Percentiles rank a stretch among this genome's conserved stretches.
Conservation (phyloP, 805 yeast species). For the Saturnispora sekii region DNA sequence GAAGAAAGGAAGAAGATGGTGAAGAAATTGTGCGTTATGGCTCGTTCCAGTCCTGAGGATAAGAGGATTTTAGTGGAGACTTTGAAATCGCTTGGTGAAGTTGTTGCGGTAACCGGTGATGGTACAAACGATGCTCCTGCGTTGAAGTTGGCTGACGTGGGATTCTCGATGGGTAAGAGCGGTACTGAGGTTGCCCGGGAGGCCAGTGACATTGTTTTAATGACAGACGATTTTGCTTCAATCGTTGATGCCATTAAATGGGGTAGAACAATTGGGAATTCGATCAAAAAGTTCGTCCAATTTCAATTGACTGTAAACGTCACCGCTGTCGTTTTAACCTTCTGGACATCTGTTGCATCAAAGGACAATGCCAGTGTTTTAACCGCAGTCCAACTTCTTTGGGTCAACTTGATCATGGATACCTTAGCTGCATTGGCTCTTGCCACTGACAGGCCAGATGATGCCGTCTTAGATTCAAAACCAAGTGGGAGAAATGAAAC, state of each 20-base stretch:
- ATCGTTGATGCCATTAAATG: slow-evolving; percentile 96
- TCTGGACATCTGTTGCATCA: slow-evolving; percentile 86
- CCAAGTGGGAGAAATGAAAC: slow-evolving; percentile 80
- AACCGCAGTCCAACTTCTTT: slow-evolving; percentile 92
- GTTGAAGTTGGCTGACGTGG: slow-evolving; percentile 91
- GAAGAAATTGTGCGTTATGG: slow-evolving; percentile 76
- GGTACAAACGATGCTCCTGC: slow-evolving; percentile 99
- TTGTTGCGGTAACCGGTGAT: slow-evolving; percentile 98
- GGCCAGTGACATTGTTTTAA: slow-evolving; percentile 95
- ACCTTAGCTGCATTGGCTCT: slow-evolving; percentile 95
- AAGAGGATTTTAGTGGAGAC: slow-evolving; percentile 80
- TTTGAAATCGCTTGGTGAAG: slow-evolving; percentile 71
- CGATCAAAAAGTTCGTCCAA: slow-evolving; percentile 92
- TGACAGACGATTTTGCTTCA: slow-evolving; percentile 90
- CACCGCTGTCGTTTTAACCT: slow-evolving; percentile 92
- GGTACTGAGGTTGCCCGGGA: slow-evolving; percentile 99
- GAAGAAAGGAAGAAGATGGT: slow-evolving; percentile 48
- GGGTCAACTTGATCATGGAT: slow-evolving; percentile 98
- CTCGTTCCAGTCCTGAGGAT: slow-evolving; percentile 94
- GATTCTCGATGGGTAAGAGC: slow-evolving; percentile 96
- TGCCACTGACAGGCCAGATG: slow-evolving; percentile 95
- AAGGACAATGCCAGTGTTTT: slow-evolving; percentile 73
- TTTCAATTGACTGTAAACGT: slow-evolving; percentile 94
- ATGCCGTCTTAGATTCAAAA: slow-evolving; percentile 60
- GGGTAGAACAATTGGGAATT: slow-evolving; percentile 95